phyloP scores from a whole-genome alignment of 345 rosid species.

The Boechera divaricarpa region DNA sequence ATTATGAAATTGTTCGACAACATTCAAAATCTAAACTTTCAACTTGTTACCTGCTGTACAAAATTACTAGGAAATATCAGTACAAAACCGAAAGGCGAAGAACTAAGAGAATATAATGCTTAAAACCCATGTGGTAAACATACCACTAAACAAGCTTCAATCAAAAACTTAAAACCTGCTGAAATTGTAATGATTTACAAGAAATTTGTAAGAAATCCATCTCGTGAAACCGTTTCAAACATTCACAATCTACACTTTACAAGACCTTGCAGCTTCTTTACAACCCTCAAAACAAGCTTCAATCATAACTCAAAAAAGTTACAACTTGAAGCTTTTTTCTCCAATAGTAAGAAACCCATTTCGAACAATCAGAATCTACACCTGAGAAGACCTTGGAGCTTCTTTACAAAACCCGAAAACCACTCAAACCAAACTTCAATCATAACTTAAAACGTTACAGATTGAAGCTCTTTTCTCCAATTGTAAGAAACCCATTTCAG shows the following conservation, averaged over 20 bases:
- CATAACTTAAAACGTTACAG: background rate
- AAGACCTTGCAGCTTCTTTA: no score
- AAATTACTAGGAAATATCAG: background rate
- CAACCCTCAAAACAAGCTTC: no score
- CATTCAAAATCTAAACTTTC: background rate
- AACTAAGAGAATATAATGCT: no score
- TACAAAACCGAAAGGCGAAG: no score
- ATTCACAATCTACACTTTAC: no score
- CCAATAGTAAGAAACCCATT: background rate
- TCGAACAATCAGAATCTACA: slow-evolving; percentile 19
- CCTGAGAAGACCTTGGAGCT: slow-evolving; percentile 9
- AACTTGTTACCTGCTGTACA: background rate
- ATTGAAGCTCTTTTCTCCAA: background rate
- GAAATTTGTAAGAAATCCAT: background rate
- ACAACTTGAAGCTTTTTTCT: background rate
- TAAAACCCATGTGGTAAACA: slow-evolving; percentile 1
- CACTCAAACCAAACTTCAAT: slow-evolving; percentile 9
- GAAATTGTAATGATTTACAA: background rate
- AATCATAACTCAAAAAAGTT: no score
- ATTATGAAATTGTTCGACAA: background rate
- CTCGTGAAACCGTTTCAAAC: background rate
- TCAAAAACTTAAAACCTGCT: background rate
- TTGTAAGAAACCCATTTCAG: background rate
- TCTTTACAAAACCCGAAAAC: background rate
- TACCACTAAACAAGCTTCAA: slow-evolving; percentile 2